phyloP scores from a whole-genome alignment of 2,329 filamentous ascomycete genomes.

The Tothia fuscella region DNA sequence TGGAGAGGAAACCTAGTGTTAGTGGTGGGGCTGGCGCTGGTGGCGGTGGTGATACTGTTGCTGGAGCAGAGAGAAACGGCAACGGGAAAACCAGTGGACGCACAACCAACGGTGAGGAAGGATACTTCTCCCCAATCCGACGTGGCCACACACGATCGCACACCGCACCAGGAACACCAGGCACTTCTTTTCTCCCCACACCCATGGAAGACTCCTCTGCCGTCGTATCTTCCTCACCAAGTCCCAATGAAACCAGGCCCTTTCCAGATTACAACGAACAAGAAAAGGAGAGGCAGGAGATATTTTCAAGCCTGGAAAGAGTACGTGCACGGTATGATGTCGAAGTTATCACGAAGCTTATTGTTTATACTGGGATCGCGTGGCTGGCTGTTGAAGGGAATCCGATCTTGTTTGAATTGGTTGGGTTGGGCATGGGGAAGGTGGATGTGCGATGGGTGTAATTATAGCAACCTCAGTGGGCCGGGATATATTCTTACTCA shows the following conservation, averaged over 20 bases:
- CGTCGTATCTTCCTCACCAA: not conserved
- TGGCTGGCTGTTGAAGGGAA: conserved; percentile 69
- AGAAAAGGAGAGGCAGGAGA: conserved; percentile 41
- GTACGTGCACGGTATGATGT: conserved; percentile 92
- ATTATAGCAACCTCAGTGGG: too few relatives aligned
- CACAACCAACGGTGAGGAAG: not conserved
- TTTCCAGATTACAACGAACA: conserved; percentile 1
- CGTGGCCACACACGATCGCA: too few relatives aligned
- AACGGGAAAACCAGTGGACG: not conserved
- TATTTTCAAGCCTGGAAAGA: conserved; percentile 74
- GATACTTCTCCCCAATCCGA: conserved; percentile 5
- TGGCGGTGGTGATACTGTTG: too few relatives aligned
- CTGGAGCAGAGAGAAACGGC: not conserved
- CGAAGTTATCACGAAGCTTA: conserved; percentile 93
- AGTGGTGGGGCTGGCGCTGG: too few relatives aligned
- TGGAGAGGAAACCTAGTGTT: not conserved
- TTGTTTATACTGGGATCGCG: conserved; percentile 86
- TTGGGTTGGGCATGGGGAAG: conserved; percentile 37
- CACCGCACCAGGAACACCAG: conserved; percentile 8
- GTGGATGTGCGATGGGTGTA: too few relatives aligned
- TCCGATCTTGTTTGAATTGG: conserved; percentile 57
- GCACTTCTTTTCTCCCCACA: not conserved
- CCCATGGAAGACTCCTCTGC: not conserved
- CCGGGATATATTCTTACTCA: too few relatives aligned
- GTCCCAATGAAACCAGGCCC: conserved; percentile 1